Evolutionary conservation across 192 early-diverging fungal species (phyloP), one percentile per base, ranked within the genome.

Genomic region (Coemansia sp.): DNA sequence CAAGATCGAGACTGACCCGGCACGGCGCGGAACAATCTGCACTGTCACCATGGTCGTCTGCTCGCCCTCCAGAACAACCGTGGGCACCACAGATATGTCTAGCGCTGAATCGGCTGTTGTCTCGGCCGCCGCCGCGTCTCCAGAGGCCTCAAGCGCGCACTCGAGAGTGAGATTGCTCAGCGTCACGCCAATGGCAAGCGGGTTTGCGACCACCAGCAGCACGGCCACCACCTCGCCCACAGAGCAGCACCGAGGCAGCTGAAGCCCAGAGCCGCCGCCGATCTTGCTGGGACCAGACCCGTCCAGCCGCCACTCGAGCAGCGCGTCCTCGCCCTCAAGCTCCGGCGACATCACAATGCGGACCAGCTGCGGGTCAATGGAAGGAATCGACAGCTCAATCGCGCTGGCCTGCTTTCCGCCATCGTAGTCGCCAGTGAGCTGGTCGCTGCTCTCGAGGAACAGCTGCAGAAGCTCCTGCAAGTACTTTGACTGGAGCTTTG

Each of bases 1-100:
- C 38, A 85, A 45, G 19, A 98, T 85, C 31, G 73, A 70, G 21
- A 98, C 77, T 36, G 83, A 77, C 0, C 97, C 96, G 64, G 71
- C 67, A 41, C 68, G 29, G 8, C 58, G 68, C 6, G 70, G 63
- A 1, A 69, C 58, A 14, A 80, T 59, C 21, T 76, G 70, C 12
- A 85, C 66, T 14, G 75, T 70, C 15, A 80, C 75, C 78, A 77
- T 76, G 9, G 69, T 31, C 27, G 66, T 73, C 62, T 76, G 75
- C 12, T 70, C 75, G 44, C 75, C 75, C 34, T 73, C 83, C 11
- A 85, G 70, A 37, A 75, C 62, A 5, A 80, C 72, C 6, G 78
- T 66, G 12, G 55, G 48, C 29, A 69, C 69, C 3, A 70, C 69
- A 1, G 72, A 61, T n/a, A 74, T 64, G 2, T 77, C 70, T 31